A percentile compares a stretch with the other conserved stretches of the same genome.
Evolutionary conservation across 306 rosid genomes (phyloP).

Genomic region (Cucurbita ficifolia): DNA sequence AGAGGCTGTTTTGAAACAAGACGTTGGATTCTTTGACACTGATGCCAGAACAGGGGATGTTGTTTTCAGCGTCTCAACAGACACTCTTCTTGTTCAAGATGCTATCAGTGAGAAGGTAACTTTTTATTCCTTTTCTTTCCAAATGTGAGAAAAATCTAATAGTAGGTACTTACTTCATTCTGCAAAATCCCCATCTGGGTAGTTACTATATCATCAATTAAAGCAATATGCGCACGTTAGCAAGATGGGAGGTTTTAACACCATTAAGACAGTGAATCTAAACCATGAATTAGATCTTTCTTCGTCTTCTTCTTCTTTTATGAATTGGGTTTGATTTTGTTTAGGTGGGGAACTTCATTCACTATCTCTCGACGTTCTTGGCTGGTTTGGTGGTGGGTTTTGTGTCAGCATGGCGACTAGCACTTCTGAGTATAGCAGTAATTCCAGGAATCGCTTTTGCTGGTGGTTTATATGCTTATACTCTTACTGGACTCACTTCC

Average conservation of each 20-base stretch:
- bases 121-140: not conserved
- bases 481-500: constrained; percentile 91
- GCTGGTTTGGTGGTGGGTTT: constrained; percentile 98
- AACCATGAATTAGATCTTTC: not conserved
- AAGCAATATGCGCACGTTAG: constrained; percentile 13
- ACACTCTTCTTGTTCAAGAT: constrained; percentile 92
- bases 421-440: constrained; percentile 89
- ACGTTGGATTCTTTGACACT: constrained; percentile 95
- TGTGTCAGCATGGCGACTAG: constrained; percentile 94
- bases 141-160: not conserved
- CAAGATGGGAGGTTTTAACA: not conserved
- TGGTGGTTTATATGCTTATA: constrained; percentile 92
- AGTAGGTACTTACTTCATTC: not conserved
- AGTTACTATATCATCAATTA: constrained; percentile 7
- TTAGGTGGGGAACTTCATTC: constrained; percentile 96
- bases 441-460: constrained; percentile 98
- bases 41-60: constrained; percentile 98
- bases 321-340: not conserved
- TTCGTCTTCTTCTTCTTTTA: not conserved
- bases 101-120: constrained; percentile 95
- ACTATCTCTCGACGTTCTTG: constrained; percentile 88
- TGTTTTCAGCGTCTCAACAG: constrained; percentile 91
- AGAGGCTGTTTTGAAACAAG: constrained; percentile 87
- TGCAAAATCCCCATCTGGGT: constrained; percentile 3
- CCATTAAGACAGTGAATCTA: not conserved